Base-by-base conservation (phyloP, 352 stramenopile species). In the Halophytophthora batemanensis region DNA sequence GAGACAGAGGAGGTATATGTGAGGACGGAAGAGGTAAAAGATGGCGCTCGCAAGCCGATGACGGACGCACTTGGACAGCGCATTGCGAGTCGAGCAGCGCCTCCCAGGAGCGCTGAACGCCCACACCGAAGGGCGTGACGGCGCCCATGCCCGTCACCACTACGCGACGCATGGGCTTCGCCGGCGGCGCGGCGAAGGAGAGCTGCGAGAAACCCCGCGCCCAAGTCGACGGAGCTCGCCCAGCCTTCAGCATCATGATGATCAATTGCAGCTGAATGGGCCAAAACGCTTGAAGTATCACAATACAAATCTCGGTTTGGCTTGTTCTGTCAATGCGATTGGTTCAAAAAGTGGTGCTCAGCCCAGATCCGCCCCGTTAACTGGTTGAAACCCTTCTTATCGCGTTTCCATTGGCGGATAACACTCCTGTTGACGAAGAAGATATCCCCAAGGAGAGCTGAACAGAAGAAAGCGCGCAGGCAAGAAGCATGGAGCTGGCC, bases 61-160 rank as follows among this genome's bases (percentile, higher is more conserved):
- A 25, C 6, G 19, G 22, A 23, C 63, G 46, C 59, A 90, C 77
- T 51, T 65, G 55, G 45, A 97, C 82, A 29, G 81, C 91, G 40
- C 69, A 93, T 47, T 87, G 59, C 21, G 87, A 88, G 33, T 69
- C 58, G 19, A 97, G 56, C 22, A 98, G 58, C 37, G 75, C 73
- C 13, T 95, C 69, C 87, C 88, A 97, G 17, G 83, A 83, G 41
- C 67, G 71, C 45, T 81, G 52, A 15, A 96, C 76, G 34, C 90
- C 86, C 10, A 96, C 76, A 31, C 88, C 93, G 39, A 97, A 89
- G 1, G 93, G 93, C 19, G 86, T 96, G 40, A 98, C 87, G 6
- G 90, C 82, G 15, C 93, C 93, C 10, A 97, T 41, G 7, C 93
- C 93, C 25, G 93, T 98, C 14, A 97, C 86, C 5, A 98, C 93